Base-by-base conservation (phyloP, 2,329 filamentous ascomycete species). In the Pseudocercospora ulei region DNA sequence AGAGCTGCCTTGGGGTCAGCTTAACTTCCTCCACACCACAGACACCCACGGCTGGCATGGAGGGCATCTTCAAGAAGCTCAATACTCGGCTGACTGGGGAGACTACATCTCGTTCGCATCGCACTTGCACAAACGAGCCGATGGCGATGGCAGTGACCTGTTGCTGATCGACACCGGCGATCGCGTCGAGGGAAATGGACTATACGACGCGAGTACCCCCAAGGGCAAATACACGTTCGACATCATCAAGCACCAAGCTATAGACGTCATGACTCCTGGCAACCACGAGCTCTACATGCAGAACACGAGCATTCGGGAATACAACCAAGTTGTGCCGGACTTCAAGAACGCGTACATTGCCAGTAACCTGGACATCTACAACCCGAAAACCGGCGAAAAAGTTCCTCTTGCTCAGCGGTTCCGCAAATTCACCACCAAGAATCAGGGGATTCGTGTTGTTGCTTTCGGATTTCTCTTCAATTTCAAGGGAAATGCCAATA, bases 81-180 rank as follows among this genome's bases (percentile, higher is more conserved):
- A 90, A 44, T 98, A 92, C 63, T 87, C 84, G 4, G 88, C 85
- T 30, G 90, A 98, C 62, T 96, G 90, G 86, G 90, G 90, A 42
- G 90, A 98, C 64, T 98, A 96, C 62, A 73, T 96, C 54, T 95
- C 88, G 4, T 95, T 98, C 58, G 76, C 86, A 20, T 70, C 80
- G 22, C 85, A 88, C 57, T 76, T 98, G 70, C 80, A 76, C 39
- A 72, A 76, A 50, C 78, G 75, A 56, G 85, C 86, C 39, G 82
- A 95, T 56, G 73, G 76, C 1, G 71, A 79, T 37, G 86, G 85
- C 28, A 75, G 75, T 17, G 90, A 98, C 59, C 67, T 98, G 9
- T 67, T 98, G n/a, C 68, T 98, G n/a, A 69, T 98, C 47, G 90
- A 98, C 59, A 95, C 87, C 0, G 90, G 90, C 44, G 90, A 96